Evolutionary conservation across 1,139 yeast species (phyloP).

Genomic region (Pichia sp.): DNA sequence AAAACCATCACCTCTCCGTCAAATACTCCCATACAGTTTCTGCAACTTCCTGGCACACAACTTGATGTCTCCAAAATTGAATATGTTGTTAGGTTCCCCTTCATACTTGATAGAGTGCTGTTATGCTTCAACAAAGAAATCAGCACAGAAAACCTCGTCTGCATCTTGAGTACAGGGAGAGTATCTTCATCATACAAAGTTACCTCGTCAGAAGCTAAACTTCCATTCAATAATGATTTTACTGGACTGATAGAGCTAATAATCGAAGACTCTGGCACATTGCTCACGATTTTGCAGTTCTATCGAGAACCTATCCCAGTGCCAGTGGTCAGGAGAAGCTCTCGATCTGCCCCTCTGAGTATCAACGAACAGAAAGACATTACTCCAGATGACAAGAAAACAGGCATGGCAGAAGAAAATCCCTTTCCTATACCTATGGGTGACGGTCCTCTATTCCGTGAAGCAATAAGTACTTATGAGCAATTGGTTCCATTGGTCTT

Average conservation of each 20-base stretch:
- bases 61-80: no score
- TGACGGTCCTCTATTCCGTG: slow-evolving; percentile 74
- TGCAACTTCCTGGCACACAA: no score
- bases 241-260: slow-evolving; percentile 1
- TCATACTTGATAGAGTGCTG: slow-evolving; percentile 5
- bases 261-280: not conserved
- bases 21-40: not conserved
- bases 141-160: not conserved
- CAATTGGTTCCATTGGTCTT: slow-evolving; percentile 34
- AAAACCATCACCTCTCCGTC: not conserved
- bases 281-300: not conserved
- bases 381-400: no score
- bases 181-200: slow-evolving; percentile 1
- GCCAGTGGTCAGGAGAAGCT: no score
- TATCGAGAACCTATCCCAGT: slow-evolving; percentile 10
- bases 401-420: slow-evolving; percentile 4
- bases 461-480: slow-evolving; percentile 48
- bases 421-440: slow-evolving; percentile 35
- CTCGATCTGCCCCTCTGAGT: not conserved
- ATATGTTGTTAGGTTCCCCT: slow-evolving; percentile 2
- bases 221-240: slow-evolving; percentile 5
- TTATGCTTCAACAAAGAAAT: not conserved
- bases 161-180: slow-evolving; percentile 3
- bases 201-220: slow-evolving; percentile 2
- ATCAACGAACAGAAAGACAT: no score